Evolutionary conservation across 176 grass and related monocot genomes (phyloP).

Genomic region (Triticum aestivum): DNA sequence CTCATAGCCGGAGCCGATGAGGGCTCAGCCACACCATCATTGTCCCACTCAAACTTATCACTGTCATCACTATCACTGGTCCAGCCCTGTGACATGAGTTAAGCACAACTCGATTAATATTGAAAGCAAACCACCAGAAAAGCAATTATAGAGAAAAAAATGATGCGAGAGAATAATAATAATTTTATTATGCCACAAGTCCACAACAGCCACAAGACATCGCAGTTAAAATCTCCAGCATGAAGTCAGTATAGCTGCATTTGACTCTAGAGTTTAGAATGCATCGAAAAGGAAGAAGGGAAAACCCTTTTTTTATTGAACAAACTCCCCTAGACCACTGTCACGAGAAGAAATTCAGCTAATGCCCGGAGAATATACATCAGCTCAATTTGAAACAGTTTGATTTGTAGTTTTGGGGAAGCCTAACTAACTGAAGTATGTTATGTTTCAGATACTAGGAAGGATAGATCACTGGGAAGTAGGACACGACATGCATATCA

Average conservation of each 20-base stretch:
- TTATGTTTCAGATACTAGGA: neutral
- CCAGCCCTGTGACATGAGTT: constrained; percentile 33
- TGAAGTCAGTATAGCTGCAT: neutral
- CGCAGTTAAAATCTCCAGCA: neutral
- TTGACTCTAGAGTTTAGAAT: neutral
- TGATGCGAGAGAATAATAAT: too few relatives aligned
- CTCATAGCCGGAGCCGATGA: neutral
- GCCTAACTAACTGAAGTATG: neutral
- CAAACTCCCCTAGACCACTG: neutral
- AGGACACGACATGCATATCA: neutral
- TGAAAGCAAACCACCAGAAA: neutral
- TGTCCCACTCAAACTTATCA: constrained; percentile 28
- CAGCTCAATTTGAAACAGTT: neutral
- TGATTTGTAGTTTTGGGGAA: neutral
- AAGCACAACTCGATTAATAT: neutral
- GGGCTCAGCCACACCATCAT: constrained; percentile 15
- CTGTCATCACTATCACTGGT: constrained; percentile 33
- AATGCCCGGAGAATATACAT: neutral
- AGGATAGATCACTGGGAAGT: neutral
- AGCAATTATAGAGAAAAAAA: neutral
- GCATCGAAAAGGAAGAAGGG: neutral
- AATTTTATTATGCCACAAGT: neutral
- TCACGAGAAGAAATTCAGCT: neutral
- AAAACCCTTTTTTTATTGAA: neutral
- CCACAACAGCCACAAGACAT: neutral